phyloP scores from a whole-genome alignment of 345 rosid genomes.

The Hibiscus tridactylites region DNA sequence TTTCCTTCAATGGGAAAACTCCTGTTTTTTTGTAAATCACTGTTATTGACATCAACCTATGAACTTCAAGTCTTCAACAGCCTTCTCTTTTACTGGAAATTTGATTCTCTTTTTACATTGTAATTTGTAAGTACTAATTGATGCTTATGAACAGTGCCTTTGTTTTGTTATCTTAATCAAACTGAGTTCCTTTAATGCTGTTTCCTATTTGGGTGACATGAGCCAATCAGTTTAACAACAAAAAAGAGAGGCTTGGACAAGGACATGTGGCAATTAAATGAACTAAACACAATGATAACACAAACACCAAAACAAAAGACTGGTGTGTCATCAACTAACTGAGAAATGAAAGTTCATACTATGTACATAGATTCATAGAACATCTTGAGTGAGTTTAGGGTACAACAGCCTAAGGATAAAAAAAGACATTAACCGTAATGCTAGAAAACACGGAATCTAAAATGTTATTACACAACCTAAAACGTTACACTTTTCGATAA shows the following conservation, averaged over 20 bases:
- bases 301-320: not conserved
- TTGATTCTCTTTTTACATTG: slow-evolving; percentile 20
- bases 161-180: not conserved
- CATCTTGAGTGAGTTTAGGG: not conserved
- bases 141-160: slow-evolving; percentile 18
- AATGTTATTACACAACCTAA: no score
- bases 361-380: slow-evolving; percentile 5
- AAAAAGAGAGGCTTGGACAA: not conserved
- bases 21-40: slow-evolving; percentile 33
- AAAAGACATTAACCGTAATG: no score
- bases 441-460: no score
- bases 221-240: not conserved
- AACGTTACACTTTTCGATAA: no score
- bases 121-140: slow-evolving; percentile 33
- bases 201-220: not conserved
- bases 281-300: not conserved
- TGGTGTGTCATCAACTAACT: not conserved
- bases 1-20: slow-evolving; percentile 16
- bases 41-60: slow-evolving; percentile 32
- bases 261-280: not conserved
- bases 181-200: not conserved
- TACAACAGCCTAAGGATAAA: no score
- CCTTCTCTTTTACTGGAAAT: slow-evolving; percentile 13
- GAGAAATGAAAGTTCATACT: slow-evolving; percentile 3
- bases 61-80: slow-evolving; percentile 20